phyloP scores from a whole-genome alignment of 2,329 filamentous ascomycete species.

The Bipolaris sorokiniana region DNA sequence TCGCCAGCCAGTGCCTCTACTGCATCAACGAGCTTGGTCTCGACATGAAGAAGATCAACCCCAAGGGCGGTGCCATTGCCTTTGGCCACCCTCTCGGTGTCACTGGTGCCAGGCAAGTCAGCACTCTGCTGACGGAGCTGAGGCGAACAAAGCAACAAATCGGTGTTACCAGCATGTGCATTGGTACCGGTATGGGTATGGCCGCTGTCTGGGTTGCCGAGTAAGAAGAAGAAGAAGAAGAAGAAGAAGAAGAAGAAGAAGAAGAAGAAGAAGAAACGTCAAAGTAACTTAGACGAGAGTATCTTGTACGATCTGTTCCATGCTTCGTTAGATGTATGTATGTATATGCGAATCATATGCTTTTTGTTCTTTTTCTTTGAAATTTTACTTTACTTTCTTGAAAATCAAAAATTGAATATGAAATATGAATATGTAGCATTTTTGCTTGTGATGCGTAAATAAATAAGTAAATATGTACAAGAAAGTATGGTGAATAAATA shows the following conservation, averaged over 20 bases:
- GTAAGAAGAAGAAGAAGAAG: constrained; percentile 54
- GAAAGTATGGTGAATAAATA: too few relatives aligned
- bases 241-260: neutral
- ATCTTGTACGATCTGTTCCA: neutral
- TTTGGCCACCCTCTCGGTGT: constrained; percentile 95
- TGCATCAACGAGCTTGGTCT: constrained; percentile 87
- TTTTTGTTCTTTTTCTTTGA: neutral
- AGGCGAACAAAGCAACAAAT: constrained; percentile 82
- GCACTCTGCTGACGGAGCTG: constrained; percentile 88
- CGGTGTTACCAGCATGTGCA: constrained; percentile 93
- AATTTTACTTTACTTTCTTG: neutral
- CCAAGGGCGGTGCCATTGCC: constrained; percentile 94
- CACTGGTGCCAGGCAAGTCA: constrained; percentile 92
- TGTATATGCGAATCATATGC: neutral
- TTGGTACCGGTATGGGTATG: constrained; percentile 97
- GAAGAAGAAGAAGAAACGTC: neutral
- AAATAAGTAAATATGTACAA: too few relatives aligned
- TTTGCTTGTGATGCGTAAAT: too few relatives aligned
- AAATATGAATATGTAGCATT: neutral
- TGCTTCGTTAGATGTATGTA: neutral
- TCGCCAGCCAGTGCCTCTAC: constrained; percentile 93
- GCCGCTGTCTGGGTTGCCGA: constrained; percentile 95
- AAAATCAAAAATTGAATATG: neutral
- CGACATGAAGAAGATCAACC: constrained; percentile 87
- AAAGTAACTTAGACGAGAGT: neutral